Base-by-base conservation (phyloP, 495 filamentous ascomycete species). In the Talaromyces thailandensis region DNA sequence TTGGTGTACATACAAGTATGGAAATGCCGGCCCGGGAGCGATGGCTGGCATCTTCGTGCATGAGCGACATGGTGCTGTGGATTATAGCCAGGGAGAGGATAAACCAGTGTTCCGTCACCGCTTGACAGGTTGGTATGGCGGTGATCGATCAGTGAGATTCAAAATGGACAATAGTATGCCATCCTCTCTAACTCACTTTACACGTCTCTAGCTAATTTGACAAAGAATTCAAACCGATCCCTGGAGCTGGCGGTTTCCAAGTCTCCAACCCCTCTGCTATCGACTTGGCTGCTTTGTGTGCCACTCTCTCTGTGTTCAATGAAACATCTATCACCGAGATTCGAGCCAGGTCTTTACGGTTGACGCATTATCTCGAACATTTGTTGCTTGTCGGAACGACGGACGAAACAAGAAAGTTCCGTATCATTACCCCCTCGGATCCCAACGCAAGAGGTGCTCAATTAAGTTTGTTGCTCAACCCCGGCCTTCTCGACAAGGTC, bases 1-100 rank as follows among this genome's bases (percentile, higher is more conserved):
- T 23, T 98, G 94, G 94, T 98, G 94, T 75, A 90, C 84, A 40
- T 98, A 98, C 79, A 98, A 98, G 77, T 98, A 98, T 70, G 83
- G 96, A 59, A 97, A 96, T 69, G 81, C 84, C 57, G 94, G 94
- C 0, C 93, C 94, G 2, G 94, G 94, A 12, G 82, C 84, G 12
- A 96, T 96, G 67, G 93, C 79, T 24, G 92, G 93, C 11, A 72
- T 92, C 24, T 98, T 96, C 66, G 90, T 98, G 23, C 91, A 98
- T 69, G 83, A 88, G 50, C 79, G 76, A 56, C 86, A 96, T 69
- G 84, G 86, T 1, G 63, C 72, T 63, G 71, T 88, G 69, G 71
- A 82, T 70, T 66, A 82, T 67, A 68, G 72, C 63, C 68, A 76
- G 26, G 72, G 75, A 58, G 72, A 75, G n/a, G 76, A 76, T 63